A percentile compares a stretch with the other conserved stretches of the same genome.
Conservation (phyloP, 768 basidiomycete genomes). For the Hericium erinaceus region DNA sequence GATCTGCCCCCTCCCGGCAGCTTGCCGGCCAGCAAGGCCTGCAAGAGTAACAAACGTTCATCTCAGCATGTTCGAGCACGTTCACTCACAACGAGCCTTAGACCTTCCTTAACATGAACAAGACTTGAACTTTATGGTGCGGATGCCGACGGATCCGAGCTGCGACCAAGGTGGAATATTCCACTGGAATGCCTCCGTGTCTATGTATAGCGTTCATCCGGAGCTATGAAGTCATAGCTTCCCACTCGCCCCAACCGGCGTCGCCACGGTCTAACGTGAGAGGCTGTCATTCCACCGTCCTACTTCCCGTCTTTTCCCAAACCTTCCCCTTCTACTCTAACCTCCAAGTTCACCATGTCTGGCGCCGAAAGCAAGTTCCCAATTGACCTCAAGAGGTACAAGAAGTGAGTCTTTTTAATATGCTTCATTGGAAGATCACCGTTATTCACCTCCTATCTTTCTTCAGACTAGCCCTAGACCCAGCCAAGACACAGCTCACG, state of each 20-base stretch:
- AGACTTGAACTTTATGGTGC: neutral
- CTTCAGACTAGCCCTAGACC: conserved; percentile 62
- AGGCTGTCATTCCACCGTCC: neutral
- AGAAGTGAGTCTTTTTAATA: conserved; percentile 1
- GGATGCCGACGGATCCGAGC: neutral
- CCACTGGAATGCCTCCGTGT: neutral
- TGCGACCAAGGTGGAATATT: neutral
- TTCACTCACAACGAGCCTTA: too few species aligned
- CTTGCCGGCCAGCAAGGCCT: too few species aligned
- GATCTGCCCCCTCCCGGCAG: too few species aligned
- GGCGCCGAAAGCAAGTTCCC: conserved; percentile 8
- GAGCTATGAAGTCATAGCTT: neutral
- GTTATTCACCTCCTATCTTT: neutral
- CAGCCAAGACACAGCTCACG: conserved; percentile 51
- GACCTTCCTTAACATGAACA: neutral
- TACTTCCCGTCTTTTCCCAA: neutral
- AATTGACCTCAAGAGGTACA: conserved; percentile 12
- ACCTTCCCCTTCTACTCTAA: neutral
- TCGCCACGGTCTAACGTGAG: neutral
- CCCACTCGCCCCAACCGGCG: neutral
- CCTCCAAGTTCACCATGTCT: conserved; percentile 5
- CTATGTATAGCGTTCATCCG: neutral
- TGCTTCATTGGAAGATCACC: neutral
- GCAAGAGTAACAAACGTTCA: too few species aligned
- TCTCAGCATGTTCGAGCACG: too few species aligned